Conservation (phyloP, 2,329 filamentous ascomycete species). For the Cercospora nicotianae region DNA sequence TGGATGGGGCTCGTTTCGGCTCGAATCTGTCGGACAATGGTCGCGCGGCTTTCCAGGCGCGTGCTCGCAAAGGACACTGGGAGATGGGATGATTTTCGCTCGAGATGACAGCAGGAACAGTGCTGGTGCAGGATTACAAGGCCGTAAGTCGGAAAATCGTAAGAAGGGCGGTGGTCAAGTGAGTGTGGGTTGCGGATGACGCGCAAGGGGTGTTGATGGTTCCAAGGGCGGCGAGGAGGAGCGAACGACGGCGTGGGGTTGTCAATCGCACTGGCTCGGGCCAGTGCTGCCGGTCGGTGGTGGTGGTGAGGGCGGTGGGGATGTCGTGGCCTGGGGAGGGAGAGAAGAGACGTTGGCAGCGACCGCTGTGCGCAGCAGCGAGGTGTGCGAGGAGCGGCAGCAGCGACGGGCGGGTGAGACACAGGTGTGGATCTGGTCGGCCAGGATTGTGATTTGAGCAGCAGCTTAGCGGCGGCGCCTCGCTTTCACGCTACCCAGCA, state of each 20-base stretch:
- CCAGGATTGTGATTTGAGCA: neutral
- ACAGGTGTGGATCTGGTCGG: neutral
- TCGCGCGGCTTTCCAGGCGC: conserved; percentile 15
- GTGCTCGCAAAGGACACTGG: conserved; percentile 17
- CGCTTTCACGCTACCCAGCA: neutral
- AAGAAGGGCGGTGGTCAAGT: conserved; percentile 19
- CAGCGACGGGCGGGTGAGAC: neutral
- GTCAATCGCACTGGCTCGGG: conserved; percentile 5
- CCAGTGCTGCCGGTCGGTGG: conserved; percentile 13
- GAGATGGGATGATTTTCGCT: neutral
- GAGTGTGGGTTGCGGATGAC: conserved; percentile 22
- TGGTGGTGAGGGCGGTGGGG: neutral
- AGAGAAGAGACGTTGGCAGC: neutral
- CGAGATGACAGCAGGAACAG: conserved; percentile 14
- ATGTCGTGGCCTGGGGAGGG: neutral
- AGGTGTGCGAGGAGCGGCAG: neutral
- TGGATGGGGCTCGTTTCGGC: conserved; percentile 18
- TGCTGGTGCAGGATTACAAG: conserved; percentile 24
- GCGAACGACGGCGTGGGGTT: conserved; percentile 11
- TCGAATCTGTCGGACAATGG: conserved; percentile 22
- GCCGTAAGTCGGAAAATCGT: conserved; percentile 27
- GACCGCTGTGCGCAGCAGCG: too few relatives aligned
- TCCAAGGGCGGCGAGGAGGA: conserved; percentile 5
- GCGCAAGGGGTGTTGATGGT: conserved; percentile 17
- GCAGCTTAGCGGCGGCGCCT: neutral